Conservation (phyloP, 345 rosid species). For the Microthlaspi erraticum region DNA sequence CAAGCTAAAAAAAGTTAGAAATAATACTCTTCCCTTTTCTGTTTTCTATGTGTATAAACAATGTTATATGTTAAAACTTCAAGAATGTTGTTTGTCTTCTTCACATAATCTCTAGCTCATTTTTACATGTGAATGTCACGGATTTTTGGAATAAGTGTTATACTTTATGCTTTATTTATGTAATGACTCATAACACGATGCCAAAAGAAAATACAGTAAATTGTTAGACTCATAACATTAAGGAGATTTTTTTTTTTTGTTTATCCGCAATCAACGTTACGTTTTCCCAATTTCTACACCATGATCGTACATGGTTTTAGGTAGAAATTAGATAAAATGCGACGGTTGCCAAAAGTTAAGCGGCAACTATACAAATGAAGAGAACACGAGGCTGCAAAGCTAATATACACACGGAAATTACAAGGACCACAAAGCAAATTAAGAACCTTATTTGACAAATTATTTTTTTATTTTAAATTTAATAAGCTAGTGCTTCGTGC, state of each 20-base stretch:
- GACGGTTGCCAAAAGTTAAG: constrained; percentile 17
- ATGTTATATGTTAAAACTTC: not conserved
- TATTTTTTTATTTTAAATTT: not conserved
- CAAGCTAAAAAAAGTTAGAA: not conserved
- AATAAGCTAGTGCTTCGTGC: constrained; percentile 42
- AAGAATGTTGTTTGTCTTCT: constrained; percentile 6
- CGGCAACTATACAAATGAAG: constrained; percentile 24
- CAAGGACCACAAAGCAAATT: constrained; percentile 18
- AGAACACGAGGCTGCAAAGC: not conserved
- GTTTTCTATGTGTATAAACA: constrained; percentile 27
- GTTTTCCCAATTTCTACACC: too few relatives aligned
- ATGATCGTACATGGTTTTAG: not conserved
- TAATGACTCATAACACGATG: not conserved
- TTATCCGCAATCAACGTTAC: not conserved
- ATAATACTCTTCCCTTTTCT: not conserved
- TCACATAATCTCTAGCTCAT: not conserved
- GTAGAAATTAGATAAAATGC: constrained; percentile 1
- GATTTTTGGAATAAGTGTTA: not conserved
- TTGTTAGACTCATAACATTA: too few relatives aligned
- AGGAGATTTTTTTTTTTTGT: constrained; percentile 1
- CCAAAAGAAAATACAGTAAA: too few relatives aligned
- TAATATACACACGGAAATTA: constrained; percentile 18
- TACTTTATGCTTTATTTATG: not conserved
- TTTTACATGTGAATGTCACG: constrained; percentile 21
- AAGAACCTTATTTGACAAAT: constrained; percentile 4